Base-by-base conservation (phyloP, 2,329 filamentous ascomycete species). In the Aspergillus persii region DNA sequence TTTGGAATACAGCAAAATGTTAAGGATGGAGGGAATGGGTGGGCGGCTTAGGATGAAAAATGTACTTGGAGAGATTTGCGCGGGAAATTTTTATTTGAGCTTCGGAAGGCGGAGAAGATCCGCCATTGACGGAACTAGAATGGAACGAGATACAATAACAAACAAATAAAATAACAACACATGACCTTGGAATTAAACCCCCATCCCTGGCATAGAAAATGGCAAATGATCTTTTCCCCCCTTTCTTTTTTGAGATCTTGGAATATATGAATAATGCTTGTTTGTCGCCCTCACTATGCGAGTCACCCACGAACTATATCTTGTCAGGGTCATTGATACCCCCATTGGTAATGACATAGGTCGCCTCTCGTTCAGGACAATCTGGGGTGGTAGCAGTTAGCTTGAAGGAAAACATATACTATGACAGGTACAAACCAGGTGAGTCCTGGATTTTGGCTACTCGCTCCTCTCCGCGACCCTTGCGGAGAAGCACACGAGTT, bases 371-470 rank as follows among this genome's bases (percentile, higher is more conserved):
- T 71, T 90, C 87, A 4, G 87, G 86, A 67, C 87, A 89, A 67
- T 89, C 87, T 86, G 29, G 18, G 18, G 18, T 23, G 18, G 6
- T 56, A 26, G 44, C 18, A n/a, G 61, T 61, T 11, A 67, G 64
- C 36, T 26, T 44, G 9, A 12, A 4, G n/a, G 7, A 50, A 33
- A 5, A 18, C 18, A 11, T 2, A 12, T 31, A 41, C 15, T 29
- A 2, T 1, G 12, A 30, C 27, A n/a, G 27, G 18, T 18, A 67
- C 73, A 58, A 71, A 88, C 86, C 86, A 59, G 86, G 86, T 36
- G 85, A 88, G 68, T 88, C 86, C 63, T 87, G 82, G 47, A 89
- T 84, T 75, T 89, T 89, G 2, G 87, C 87, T 51, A 89, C 87
- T 59, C 87, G 81, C 71, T 90, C 87, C 61, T 89, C 87, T 8